Evolutionary conservation across 2,329 filamentous ascomycete genomes (phyloP).

Genomic region (Xylaria sp.): DNA sequence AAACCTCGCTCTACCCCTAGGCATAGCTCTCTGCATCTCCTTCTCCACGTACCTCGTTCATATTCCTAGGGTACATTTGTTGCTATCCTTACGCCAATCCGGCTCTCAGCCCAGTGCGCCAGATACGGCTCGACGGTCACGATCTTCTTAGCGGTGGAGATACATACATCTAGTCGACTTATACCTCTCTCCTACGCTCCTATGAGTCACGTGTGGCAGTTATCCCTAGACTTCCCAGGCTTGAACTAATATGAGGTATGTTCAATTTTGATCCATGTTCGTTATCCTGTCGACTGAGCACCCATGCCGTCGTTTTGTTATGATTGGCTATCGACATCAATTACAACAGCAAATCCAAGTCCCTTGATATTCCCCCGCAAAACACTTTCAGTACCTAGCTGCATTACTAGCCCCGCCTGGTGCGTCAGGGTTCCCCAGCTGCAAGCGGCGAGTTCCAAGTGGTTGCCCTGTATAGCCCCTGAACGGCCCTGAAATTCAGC

Average conservation of each 20-base stretch:
- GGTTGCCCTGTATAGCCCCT: conserved; percentile 26
- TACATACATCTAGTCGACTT: background rate
- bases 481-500: conserved; percentile 27
- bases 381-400: conserved; percentile 18
- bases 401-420: conserved; percentile 12
- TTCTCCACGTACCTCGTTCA: background rate
- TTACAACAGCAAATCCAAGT: background rate
- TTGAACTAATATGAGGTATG: conserved; percentile 23
- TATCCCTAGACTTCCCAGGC: background rate
- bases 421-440: conserved; percentile 17
- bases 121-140: background rate
- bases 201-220: background rate
- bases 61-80: conserved; percentile 18
- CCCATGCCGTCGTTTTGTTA: background rate
- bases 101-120: background rate
- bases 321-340: conserved; percentile 5
- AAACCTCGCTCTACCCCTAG: background rate
- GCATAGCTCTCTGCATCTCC: background rate
- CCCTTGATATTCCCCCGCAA: conserved; percentile 21
- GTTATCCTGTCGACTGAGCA: background rate
- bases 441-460: background rate
- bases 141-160: background rate
- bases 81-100: conserved; percentile 5
- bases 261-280: background rate
- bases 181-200: background rate